Percentiles rank a stretch among this genome's conserved stretches.
phyloP scores from a whole-genome alignment of 2,329 filamentous ascomycete species.

The Aspergillus fructus region DNA sequence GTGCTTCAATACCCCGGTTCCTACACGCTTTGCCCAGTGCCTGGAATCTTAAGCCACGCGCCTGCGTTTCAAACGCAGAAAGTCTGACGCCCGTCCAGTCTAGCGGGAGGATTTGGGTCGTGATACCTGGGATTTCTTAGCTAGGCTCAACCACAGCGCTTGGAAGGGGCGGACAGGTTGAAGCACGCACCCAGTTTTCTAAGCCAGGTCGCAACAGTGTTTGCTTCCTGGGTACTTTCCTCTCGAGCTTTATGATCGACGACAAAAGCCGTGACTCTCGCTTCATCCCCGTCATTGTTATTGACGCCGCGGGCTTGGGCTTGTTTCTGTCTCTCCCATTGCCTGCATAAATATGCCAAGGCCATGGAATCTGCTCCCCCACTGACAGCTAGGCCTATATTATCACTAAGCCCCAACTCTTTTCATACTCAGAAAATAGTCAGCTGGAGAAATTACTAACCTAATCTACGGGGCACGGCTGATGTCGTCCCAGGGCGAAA shows the following conservation, averaged over 20 bases:
- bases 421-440: not conserved
- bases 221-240: conserved; percentile 56
- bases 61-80: conserved; percentile 74
- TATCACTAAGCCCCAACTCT: not conserved
- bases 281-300: conserved; percentile 14
- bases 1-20: conserved; percentile 50
- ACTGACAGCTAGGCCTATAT: conserved; percentile 73
- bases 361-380: conserved; percentile 99
- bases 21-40: conserved; percentile 64
- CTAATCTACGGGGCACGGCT: conserved; percentile 26
- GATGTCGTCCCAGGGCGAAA: conserved; percentile 8
- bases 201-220: conserved; percentile 49
- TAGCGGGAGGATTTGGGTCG: conserved; percentile 42
- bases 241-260: conserved; percentile 61
- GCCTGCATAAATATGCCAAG: conserved; percentile 70
- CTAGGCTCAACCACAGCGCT: not conserved
- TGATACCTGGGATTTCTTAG: conserved; percentile 26
- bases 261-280: conserved; percentile 55
- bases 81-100: conserved; percentile 48
- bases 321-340: conserved; percentile 26
- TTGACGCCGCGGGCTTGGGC: not conserved
- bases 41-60: conserved; percentile 72
- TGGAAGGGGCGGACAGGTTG: not conserved
- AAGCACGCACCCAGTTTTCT: conserved; percentile 40
- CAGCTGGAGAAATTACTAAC: conserved; percentile 18